Conservation (phyloP, 108 stramenopile species). For the Conticribra weissflogii region DNA sequence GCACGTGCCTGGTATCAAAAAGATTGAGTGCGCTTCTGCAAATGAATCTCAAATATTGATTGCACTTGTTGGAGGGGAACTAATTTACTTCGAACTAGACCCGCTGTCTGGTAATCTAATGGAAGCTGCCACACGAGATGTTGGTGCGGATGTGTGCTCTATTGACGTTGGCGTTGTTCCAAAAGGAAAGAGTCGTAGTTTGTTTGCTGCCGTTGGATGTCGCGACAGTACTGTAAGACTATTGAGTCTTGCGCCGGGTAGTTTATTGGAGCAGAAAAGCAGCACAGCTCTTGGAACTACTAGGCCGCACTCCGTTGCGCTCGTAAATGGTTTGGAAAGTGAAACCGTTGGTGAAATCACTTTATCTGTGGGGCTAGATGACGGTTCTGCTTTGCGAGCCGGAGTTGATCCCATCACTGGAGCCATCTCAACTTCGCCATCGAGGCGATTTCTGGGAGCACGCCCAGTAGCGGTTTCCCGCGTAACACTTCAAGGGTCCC, state of each 20-base stretch:
- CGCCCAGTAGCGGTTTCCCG: conserved; percentile 90
- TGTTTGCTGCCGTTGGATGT: conserved; percentile 93
- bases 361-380: conserved; percentile 89
- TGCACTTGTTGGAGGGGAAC: conserved; percentile 91
- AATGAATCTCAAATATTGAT: conserved; percentile 93
- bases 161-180: conserved; percentile 90
- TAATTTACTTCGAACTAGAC: conserved; percentile 98
- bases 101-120: conserved; percentile 72
- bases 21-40: conserved; percentile 89
- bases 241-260: conserved; percentile 83
- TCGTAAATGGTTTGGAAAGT: conserved; percentile 35
- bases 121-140: conserved; percentile 80
- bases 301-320: conserved; percentile 68
- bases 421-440: conserved; percentile 85
- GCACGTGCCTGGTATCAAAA: conserved; percentile 91
- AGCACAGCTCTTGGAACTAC: conserved; percentile 65
- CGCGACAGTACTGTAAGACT: conserved; percentile 89
- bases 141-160: conserved; percentile 92
- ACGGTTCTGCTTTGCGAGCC: conserved; percentile 88
- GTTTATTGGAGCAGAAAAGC: conserved; percentile 59
- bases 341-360: conserved; percentile 58
- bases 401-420: conserved; percentile 91
- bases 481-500: conserved; percentile 68
- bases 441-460: conserved; percentile 91
- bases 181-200: conserved; percentile 71